Conservation (phyloP, 345 rosid species). For the Eucalyptus pauciflora region DNA sequence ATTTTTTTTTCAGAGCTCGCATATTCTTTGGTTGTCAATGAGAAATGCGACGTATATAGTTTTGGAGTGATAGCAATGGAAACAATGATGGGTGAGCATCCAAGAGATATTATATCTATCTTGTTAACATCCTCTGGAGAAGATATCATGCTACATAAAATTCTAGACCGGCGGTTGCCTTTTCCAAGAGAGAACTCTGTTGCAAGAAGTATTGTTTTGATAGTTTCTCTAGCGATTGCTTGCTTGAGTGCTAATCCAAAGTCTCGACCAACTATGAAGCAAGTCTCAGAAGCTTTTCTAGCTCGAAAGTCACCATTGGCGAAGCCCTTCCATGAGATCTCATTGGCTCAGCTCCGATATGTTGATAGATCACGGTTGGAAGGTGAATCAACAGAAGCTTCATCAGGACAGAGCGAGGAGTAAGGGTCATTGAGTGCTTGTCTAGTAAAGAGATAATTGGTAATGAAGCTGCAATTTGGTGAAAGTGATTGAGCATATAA, state of each 20-base stretch:
- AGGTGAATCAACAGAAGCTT: not conserved
- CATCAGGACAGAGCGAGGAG: no score
- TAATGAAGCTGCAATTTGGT: not conserved
- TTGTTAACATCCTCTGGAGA: not conserved
- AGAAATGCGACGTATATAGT: constrained; percentile 13
- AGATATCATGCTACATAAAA: not conserved
- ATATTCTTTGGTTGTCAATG: not conserved
- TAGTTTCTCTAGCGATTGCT: not conserved
- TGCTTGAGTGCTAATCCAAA: not conserved
- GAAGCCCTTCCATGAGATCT: not conserved
- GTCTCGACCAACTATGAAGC: constrained; percentile 1
- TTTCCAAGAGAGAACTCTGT: not conserved
- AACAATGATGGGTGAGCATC: constrained; percentile 7
- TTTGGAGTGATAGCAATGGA: constrained; percentile 13
- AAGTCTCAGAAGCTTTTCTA: not conserved
- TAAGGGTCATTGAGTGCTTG: no score
- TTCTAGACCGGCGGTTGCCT: not conserved
- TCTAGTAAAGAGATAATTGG: no score
- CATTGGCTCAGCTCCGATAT: not conserved
- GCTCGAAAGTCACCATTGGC: not conserved
- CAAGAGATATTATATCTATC: not conserved
- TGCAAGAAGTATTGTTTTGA: not conserved
- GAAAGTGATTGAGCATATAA: not conserved
- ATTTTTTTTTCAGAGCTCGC: constrained; percentile 4
- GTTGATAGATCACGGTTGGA: not conserved